phyloP scores from a whole-genome alignment of 257 asterid genomes.

The Petunia axillaris region DNA sequence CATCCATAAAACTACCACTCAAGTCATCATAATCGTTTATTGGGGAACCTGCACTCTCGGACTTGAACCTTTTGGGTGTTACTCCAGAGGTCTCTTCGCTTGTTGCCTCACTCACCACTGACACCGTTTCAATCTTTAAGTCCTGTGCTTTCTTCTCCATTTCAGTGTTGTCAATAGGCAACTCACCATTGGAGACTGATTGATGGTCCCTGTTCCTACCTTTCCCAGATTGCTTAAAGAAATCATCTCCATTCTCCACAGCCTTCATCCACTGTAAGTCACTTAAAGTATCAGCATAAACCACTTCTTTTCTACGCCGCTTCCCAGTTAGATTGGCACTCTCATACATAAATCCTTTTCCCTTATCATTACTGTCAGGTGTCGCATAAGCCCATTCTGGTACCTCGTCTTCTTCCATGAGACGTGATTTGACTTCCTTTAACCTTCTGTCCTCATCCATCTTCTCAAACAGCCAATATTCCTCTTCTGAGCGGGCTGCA shows the following conservation, averaged over 20 bases:
- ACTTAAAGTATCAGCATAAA: slow-evolving; percentile 65
- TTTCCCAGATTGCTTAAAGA: slow-evolving; percentile 45
- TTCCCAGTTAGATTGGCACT: slow-evolving; percentile 74
- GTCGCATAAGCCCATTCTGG: slow-evolving; percentile 90
- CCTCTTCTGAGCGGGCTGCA: slow-evolving; percentile 96
- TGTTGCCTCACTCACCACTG: slow-evolving; percentile 54
- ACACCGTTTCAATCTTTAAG: slow-evolving; percentile 45
- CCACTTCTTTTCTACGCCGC: slow-evolving; percentile 81
- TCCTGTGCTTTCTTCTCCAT: slow-evolving; percentile 46
- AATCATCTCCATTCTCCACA: slow-evolving; percentile 65
- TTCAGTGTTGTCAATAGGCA: slow-evolving; percentile 33
- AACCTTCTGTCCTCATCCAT: slow-evolving; percentile 96
- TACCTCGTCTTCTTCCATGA: slow-evolving; percentile 93
- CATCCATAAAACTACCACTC: slow-evolving; percentile 47
- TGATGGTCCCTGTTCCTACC: slow-evolving; percentile 52
- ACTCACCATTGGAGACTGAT: slow-evolving; percentile 34
- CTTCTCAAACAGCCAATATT: slow-evolving; percentile 90
- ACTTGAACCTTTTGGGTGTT: slow-evolving; percentile 44
- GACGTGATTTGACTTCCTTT: slow-evolving; percentile 82
- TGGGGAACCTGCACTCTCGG: slow-evolving; percentile 57
- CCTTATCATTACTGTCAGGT: slow-evolving; percentile 54
- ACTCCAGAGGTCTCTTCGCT: slow-evolving; percentile 54
- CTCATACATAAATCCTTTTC: slow-evolving; percentile 57
- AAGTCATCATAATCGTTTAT: slow-evolving; percentile 40
- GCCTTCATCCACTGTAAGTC: slow-evolving; percentile 77